A percentile compares a stretch with the other conserved stretches of the same genome.
Conservation (phyloP, 495 filamentous ascomycete genomes). For the Bryoglossum gracile region DNA sequence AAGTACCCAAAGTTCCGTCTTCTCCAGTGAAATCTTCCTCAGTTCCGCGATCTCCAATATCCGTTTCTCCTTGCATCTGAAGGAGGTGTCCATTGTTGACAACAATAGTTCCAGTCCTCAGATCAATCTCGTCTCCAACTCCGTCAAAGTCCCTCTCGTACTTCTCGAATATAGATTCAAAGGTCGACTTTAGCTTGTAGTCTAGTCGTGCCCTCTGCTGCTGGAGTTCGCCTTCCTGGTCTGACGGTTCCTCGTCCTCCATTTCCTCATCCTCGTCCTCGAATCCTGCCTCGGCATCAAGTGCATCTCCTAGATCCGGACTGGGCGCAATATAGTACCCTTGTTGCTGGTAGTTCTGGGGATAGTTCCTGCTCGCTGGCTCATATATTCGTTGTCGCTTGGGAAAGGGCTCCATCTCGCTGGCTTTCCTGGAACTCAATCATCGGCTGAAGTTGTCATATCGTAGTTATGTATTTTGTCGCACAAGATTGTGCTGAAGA, state of each 20-base stretch:
- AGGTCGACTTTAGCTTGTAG: slow-evolving; percentile 64
- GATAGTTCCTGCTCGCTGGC: slow-evolving; percentile 14
- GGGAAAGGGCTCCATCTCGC: slow-evolving; percentile 46
- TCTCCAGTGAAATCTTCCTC: not conserved
- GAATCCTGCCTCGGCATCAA: slow-evolving; percentile 23
- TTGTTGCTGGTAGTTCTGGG: slow-evolving; percentile 8
- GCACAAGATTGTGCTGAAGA: not conserved
- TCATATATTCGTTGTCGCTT: slow-evolving; percentile 50
- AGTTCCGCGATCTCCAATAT: slow-evolving; percentile 28
- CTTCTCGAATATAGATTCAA: slow-evolving; percentile 82
- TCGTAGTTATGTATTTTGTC: too few species aligned
- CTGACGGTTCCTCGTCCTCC: slow-evolving; percentile 36
- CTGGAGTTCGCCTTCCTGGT: slow-evolving; percentile 43
- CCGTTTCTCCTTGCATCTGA: slow-evolving; percentile 46
- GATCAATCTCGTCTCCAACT: slow-evolving; percentile 75
- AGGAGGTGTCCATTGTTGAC: slow-evolving; percentile 81
- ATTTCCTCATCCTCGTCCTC: slow-evolving; percentile 31
- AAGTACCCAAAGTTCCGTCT: not conserved
- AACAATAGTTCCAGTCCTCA: slow-evolving; percentile 67
- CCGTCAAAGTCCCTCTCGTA: slow-evolving; percentile 77
- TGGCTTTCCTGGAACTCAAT: too few species aligned
- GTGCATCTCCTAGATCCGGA: slow-evolving; percentile 7
- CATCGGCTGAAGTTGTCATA: not conserved
- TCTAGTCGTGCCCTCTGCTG: slow-evolving; percentile 53
- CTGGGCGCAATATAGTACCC: slow-evolving; percentile 11